Conservation (phyloP, 106 monocot species). For the Narthecium ossifragum region DNA sequence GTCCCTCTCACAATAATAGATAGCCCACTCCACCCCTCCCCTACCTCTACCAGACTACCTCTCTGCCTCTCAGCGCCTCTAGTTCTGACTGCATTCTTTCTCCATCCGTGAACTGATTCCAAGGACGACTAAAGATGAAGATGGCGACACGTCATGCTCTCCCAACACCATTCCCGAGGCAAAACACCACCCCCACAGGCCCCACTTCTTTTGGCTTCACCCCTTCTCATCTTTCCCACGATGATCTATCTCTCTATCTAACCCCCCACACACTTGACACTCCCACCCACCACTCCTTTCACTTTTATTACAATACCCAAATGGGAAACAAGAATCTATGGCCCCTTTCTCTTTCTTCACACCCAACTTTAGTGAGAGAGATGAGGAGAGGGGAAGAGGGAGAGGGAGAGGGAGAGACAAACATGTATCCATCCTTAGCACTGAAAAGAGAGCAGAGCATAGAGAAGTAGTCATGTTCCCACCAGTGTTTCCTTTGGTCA, state of each 20-base stretch:
- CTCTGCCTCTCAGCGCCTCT: too few species aligned
- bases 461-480: too few species aligned
- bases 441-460: too few species aligned
- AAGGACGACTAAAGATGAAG: background rate
- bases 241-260: background rate
- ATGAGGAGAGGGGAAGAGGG: too few species aligned
- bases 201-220: background rate
- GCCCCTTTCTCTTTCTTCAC: background rate
- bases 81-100: too few species aligned
- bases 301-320: background rate
- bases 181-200: background rate
- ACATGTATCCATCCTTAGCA: too few species aligned
- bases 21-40: background rate
- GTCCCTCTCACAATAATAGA: background rate
- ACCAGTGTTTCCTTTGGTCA: too few species aligned
- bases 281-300: background rate
- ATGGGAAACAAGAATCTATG: background rate
- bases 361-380: background rate
- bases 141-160: background rate
- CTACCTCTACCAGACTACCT: background rate
- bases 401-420: too few species aligned
- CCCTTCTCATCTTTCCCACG: background rate
- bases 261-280: background rate
- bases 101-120: constrained; percentile 1
- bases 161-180: background rate